Evolutionary conservation across 441 rosid genomes (phyloP).

Genomic region (Adansonia grandidieri): DNA sequence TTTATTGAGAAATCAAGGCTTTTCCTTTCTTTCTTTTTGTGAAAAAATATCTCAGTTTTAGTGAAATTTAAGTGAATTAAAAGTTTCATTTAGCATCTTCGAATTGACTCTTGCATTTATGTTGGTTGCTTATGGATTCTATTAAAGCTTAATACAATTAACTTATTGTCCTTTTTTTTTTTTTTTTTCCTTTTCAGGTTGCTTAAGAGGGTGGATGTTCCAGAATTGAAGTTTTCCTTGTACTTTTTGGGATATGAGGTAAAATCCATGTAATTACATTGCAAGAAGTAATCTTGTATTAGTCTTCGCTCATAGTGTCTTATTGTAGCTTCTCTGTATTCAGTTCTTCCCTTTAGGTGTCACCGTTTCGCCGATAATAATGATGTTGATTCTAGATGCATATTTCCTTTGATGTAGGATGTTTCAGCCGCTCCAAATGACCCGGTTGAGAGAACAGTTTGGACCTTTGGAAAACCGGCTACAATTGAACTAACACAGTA

Average conservation of each 20-base stretch:
- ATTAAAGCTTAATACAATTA: not conserved
- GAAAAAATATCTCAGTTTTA: not conserved
- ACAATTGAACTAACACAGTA: slow-evolving; percentile 89
- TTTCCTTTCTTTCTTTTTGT: not conserved
- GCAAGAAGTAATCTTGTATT: not conserved
- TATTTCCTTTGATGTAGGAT: slow-evolving; percentile 48
- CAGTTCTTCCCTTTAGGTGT: not conserved
- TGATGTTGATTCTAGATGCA: not conserved
- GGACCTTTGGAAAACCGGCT: slow-evolving; percentile 78
- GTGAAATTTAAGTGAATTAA: not conserved
- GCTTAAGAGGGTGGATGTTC: slow-evolving; percentile 86
- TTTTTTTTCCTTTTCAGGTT: slow-evolving; percentile 47
- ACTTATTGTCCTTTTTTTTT: not conserved
- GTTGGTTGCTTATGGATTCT: not conserved
- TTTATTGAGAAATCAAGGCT: not conserved
- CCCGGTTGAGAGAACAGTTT: slow-evolving; percentile 73
- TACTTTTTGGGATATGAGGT: slow-evolving; percentile 94
- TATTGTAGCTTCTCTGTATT: not conserved
- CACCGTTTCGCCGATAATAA: not conserved
- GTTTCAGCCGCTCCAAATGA: slow-evolving; percentile 66
- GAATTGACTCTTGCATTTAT: not conserved
- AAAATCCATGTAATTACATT: slow-evolving; percentile 16
- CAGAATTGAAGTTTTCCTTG: slow-evolving; percentile 86
- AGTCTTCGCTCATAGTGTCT: not conserved
- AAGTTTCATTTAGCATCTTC: not conserved